Evolutionary conservation across 2,329 filamentous ascomycete genomes (phyloP), one percentile per base, ranked within the genome.

Genomic region (Pestalotiopsis fici): DNA sequence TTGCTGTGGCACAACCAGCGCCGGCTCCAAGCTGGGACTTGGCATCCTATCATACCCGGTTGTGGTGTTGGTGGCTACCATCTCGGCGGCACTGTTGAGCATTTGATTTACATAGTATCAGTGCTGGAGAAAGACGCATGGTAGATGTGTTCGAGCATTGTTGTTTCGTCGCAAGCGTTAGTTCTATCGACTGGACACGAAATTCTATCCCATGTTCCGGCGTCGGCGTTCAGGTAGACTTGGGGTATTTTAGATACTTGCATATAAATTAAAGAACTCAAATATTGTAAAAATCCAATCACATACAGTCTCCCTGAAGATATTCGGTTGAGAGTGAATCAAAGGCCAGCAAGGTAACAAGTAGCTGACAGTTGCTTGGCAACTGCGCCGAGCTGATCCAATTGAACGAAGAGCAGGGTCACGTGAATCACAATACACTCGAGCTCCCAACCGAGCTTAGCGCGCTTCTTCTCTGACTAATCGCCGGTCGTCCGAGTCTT

Each of bases 1-100:
- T 4, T 91, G 89, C 75, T 91, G 90, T 72, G 89, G 89, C n/a
- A 60, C 64, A 2, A 70, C 69, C 12, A 79, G 25, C 47, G 69
- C 64, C 55, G 69, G 65, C 12, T 35, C 67, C 4, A 65, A 43
- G 54, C 37, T 57, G 35, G 57, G 59, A 21, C 47, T 57, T 31
- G 47, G 21, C 43, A 27, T 15, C 25, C 13, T 64, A 18, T 63
- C 60, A 43, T 39, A 47, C 25, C 37, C 60, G 12, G 27, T 60
- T 15, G 27, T 57, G 9, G 55, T 37, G 13, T 37, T 31, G n/a
- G 37, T 60, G 27, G 57, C 57, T 13, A 27, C 28, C 5, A 21
- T 60, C 28, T 27, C 57, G n/a, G 57, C 31, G 15, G 27, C 28
- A 9, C 15, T 60, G 15, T n/a, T 60, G n/a, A 37, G 25, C 57